These are phyloP conservation scores for Populus euphratica DNA, from an alignment of 345 rosid species.

Conservation along the genomic window DNA sequence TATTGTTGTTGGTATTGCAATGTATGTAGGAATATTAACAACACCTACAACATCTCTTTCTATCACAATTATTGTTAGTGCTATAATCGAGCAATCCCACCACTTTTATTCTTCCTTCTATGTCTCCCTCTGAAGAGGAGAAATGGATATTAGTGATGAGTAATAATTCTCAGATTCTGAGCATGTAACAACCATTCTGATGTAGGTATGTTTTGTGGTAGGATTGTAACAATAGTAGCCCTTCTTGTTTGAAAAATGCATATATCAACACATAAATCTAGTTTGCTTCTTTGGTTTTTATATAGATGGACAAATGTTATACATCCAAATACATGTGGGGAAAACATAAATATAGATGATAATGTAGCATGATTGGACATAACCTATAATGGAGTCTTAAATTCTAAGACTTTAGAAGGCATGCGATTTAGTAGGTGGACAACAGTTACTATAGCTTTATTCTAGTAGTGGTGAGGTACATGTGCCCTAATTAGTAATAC, in stretches of 20 bases:
- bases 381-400: neutral
- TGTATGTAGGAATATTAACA: rapidly evolving
- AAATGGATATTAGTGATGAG: neutral
- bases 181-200: neutral
- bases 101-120: neutral
- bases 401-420: neutral
- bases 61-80: too few relatives aligned
- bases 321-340: neutral
- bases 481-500: neutral
- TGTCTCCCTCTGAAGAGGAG: neutral
- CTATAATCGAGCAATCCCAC: neutral
- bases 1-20: too few relatives aligned
- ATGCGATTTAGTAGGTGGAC: neutral
- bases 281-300: too few relatives aligned
- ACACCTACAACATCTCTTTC: too few relatives aligned
- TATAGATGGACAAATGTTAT: neutral
- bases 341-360: neutral
- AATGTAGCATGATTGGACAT: neutral
- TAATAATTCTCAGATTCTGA: neutral
- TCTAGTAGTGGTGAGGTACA: rapidly evolving
- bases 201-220: too few relatives aligned
- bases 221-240: neutral
- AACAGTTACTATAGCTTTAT: neutral
- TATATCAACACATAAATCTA: neutral
- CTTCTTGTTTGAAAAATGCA: neutral